A percentile compares a stretch with the other conserved stretches of the same genome.
These are phyloP conservation scores for Echites panduratus DNA, from an alignment of 257 asterid species.

Conservation along the genomic window DNA sequence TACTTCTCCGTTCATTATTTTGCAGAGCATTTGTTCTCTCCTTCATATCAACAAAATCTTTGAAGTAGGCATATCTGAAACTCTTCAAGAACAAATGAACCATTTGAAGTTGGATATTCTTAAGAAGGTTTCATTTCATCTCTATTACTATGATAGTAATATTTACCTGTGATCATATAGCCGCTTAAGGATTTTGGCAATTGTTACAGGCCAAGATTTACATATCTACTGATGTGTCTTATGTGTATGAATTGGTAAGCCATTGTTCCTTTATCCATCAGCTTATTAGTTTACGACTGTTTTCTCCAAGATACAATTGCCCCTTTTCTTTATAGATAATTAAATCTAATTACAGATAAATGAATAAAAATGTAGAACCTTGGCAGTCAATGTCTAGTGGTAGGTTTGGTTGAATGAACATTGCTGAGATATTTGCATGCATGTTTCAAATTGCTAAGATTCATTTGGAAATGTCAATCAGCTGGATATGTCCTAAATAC, in stretches of 20 bases:
- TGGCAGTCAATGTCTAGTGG: background rate
- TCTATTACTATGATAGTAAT: background rate
- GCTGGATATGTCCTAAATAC: background rate
- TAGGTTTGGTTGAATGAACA: constrained; percentile 3
- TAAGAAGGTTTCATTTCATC: constrained; percentile 49
- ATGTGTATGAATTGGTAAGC: constrained; percentile 79
- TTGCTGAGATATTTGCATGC: background rate
- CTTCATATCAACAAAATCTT: constrained; percentile 87
- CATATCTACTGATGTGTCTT: constrained; percentile 73
- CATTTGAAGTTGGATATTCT: constrained; percentile 65
- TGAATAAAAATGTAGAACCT: background rate
- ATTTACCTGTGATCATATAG: background rate
- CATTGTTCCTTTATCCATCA: background rate
- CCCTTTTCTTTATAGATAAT: background rate
- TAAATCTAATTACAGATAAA: background rate
- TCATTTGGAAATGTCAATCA: background rate
- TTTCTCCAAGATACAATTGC: background rate
- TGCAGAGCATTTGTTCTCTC: constrained; percentile 77
- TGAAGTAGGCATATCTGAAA: constrained; percentile 83
- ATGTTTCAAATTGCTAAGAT: background rate
- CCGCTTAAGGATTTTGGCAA: constrained; percentile 9
- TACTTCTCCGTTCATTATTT: constrained; percentile 12
- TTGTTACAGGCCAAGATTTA: constrained; percentile 60
- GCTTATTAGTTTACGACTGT: background rate
- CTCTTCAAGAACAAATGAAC: constrained; percentile 60